Conservation (phyloP, 2,329 filamentous ascomycete species). For the Aphanoascus verrucosus region DNA sequence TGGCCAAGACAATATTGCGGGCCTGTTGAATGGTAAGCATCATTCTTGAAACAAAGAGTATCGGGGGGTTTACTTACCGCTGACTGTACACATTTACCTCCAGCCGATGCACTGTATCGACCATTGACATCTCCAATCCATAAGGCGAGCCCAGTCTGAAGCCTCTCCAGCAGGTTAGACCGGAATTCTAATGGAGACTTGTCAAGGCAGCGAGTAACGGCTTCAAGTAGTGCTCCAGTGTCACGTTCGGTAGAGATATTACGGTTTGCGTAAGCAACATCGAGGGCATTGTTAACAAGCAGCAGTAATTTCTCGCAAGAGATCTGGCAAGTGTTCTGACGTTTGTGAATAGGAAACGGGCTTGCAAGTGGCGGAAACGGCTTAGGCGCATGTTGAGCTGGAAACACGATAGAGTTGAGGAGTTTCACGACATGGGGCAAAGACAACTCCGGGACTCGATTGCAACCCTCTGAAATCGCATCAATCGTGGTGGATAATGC, state of each 20-base stretch:
- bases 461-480: constrained; percentile 49
- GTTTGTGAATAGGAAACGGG: neutral
- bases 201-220: constrained; percentile 44
- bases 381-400: neutral
- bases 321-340: neutral
- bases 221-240: constrained; percentile 42
- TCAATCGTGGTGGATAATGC: constrained; percentile 59
- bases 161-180: constrained; percentile 45
- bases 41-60: neutral
- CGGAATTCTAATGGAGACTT: constrained; percentile 43
- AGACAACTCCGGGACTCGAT: constrained; percentile 14
- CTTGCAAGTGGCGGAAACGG: neutral
- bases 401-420: constrained; percentile 8
- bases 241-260: constrained; percentile 31
- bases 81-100: constrained; percentile 25
- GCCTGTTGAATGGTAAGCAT: constrained; percentile 19
- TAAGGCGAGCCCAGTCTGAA: constrained; percentile 41
- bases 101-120: constrained; percentile 22
- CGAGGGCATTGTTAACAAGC: constrained; percentile 42
- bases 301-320: constrained; percentile 8
- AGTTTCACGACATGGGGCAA: constrained; percentile 1
- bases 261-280: constrained; percentile 43
- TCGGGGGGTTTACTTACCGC: constrained; percentile 25
- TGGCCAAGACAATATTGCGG: constrained; percentile 25
- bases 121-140: constrained; percentile 28